Evolutionary conservation across 352 stramenopile genomes (phyloP), one percentile per base, ranked within the genome.

Genomic region (Globisporangium takayamanum): DNA sequence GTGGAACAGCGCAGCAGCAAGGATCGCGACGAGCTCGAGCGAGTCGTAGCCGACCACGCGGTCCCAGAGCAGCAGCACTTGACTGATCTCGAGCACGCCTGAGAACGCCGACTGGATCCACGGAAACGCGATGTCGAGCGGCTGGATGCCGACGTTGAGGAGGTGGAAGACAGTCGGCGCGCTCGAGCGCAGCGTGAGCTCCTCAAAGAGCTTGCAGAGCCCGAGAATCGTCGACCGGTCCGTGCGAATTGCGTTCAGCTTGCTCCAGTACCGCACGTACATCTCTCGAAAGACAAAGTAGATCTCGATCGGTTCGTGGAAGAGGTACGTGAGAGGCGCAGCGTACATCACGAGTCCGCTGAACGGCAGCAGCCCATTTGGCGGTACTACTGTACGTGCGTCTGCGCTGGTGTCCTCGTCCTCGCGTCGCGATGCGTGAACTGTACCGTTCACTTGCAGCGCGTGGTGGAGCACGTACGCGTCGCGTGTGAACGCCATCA

Each of bases 101-200:
- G 83, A 91, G 56, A 93, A 91, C 20, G 76, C 83, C 53, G 69
- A 69, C 50, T 93, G 83, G 52, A 93, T 86, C 83, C 83, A 93
- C 20, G 79, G 77, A 56, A 93, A 93, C 20, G 74, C 83, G 45
- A 93, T 76, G 50, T 85, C 75, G 37, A 93, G 63, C 16, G 83
- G 83, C 60, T 68, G 61, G 39, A 93, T 59, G 25, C 74, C 76
- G 28, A 80, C 64, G 63, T 75, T 81, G 50, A 84, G 55, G 25
- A 89, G 70, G 55, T 89, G 80, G 50, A 88, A 80, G n/a, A 87
- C 68, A 2, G 67, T 66, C 25, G 68, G 60, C 16, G 79, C 67
- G 20, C 69, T 76, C n/a, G 73, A 87, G 30, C 67, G 74, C 52
- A 71, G 59, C 16, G 78, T 60, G 57, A 91, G 71, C 25, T 81